These are phyloP conservation scores for Gleditsia sinensis DNA, from an alignment of 306 rosid genomes.

Conservation along the genomic window DNA sequence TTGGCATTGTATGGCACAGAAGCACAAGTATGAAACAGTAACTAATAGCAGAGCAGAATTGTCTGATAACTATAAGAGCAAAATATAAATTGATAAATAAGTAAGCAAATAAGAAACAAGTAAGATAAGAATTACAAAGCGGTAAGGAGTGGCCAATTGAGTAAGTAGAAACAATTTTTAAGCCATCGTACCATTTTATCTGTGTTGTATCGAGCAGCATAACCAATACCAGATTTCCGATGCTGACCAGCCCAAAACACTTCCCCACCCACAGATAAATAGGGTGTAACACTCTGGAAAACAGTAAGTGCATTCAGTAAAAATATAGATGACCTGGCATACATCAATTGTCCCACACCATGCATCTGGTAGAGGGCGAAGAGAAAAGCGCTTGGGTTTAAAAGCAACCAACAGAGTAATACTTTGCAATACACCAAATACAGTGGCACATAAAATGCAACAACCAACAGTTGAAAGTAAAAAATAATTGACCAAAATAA, in stretches of 20 bases:
- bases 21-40: not conserved
- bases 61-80: not conserved
- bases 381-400: not conserved
- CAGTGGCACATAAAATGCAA: not conserved
- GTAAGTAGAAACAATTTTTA: not conserved
- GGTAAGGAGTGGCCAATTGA: not conserved
- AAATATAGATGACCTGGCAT: not conserved
- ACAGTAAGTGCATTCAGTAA: conserved; percentile 8
- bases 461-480: not conserved
- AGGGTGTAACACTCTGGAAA: conserved; percentile 73
- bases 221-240: conserved; percentile 92
- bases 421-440: conserved; percentile 2
- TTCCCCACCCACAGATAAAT: conserved; percentile 91
- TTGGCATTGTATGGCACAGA: conserved; percentile 13
- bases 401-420: conserved; percentile 17
- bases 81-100: not conserved
- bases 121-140: not conserved
- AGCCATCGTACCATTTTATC: conserved; percentile 75
- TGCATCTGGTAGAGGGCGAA: not conserved
- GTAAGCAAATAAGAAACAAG: not conserved
- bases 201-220: conserved; percentile 89
- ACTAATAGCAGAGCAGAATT: not conserved
- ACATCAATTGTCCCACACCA: not conserved
- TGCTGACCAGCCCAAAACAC: conserved; percentile 99
- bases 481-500: conserved; percentile 3